These are phyloP conservation scores for Saccharomyces hybrid DNA, from an alignment of 1,139 yeast species.

Conservation along the genomic window DNA sequence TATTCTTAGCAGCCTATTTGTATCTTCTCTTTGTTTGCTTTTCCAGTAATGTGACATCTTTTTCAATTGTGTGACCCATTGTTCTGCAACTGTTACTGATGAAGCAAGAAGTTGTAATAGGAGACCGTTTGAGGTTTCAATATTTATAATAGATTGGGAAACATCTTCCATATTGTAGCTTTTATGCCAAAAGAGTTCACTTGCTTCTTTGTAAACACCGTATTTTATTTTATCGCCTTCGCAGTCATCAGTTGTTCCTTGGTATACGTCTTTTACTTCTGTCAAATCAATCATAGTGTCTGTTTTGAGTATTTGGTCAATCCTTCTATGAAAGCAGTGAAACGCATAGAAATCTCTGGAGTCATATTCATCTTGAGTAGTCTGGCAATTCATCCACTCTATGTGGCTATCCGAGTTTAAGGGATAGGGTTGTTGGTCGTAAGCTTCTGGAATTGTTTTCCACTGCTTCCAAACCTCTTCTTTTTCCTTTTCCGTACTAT, in stretches of 20 bases:
- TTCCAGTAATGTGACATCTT: slow-evolving; percentile 55
- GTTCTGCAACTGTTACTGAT: slow-evolving; percentile 41
- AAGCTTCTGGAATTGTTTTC: slow-evolving; percentile 33
- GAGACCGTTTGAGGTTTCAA: slow-evolving; percentile 39
- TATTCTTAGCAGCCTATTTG: slow-evolving; percentile 33
- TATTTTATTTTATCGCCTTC: slow-evolving; percentile 10
- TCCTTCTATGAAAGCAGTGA: slow-evolving; percentile 55
- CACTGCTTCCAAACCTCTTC: slow-evolving; percentile 18
- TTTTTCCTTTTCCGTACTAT: slow-evolving; percentile 23
- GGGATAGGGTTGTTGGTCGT: slow-evolving; percentile 46
- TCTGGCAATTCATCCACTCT: slow-evolving; percentile 46
- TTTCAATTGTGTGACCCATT: slow-evolving; percentile 53
- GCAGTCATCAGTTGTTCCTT: slow-evolving; percentile 31
- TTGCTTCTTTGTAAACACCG: slow-evolving; percentile 32
- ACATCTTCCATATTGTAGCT: slow-evolving; percentile 10
- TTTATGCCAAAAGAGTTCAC: slow-evolving; percentile 39
- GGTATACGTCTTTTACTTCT: slow-evolving; percentile 32
- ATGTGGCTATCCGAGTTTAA: slow-evolving; percentile 45
- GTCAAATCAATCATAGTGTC: slow-evolving; percentile 55
- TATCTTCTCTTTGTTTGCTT: slow-evolving; percentile 38
- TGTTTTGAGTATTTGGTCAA: slow-evolving; percentile 48
- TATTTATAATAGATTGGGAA: slow-evolving; percentile 13
- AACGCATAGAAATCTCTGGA: slow-evolving; percentile 48
- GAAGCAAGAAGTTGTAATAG: slow-evolving; percentile 53
- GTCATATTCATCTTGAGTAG: slow-evolving; percentile 37